Evolutionary conservation across 202 grass and related monocot genomes (phyloP), one percentile per base, ranked within the genome.

Genomic region (Hordeum pubiflorum): DNA sequence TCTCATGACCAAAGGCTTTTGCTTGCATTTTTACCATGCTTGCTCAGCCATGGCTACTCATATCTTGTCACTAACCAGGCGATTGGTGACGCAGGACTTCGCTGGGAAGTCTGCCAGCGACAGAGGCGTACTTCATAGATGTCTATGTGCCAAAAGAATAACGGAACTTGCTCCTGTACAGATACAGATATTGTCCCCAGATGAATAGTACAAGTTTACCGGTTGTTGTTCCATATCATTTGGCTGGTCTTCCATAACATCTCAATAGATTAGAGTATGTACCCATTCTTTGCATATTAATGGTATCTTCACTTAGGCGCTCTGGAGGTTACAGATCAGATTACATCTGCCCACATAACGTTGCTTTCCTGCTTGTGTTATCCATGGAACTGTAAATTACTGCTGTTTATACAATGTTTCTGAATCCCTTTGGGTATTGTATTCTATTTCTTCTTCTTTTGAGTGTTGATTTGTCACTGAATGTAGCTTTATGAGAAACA

Each of bases 161-260:
- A 93, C 79, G 66, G 80, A 93, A 89, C 87, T 85, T 86, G 63
- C 59, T 91, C 80, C 56, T 93, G 90, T 95, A 94, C 90, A 99
- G 86, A 94, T 89, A 91, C 83, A 91, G 66, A 91, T 68, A 87
- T 77, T 78, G 46, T 70, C 38, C 13, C 57, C n/a, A 79, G 87
- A 77, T 81, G 76, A 87, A 84, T 81, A 77, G 54, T 80, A 84
- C 71, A 77, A 50, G 64, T 48, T 85, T 72, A 59, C 72, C 33
- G 59, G 58, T 74, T 79, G 41, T 81, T 81, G 75, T 65, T 77
- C 73, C 43, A 77, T 73, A 75, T 46, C 20, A 75, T 86, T 80
- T 65, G 15, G 21, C 58, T 69, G 21, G n/a, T 73, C 12, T 58
- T 72, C 36, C 44, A 24, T 59, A 77, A 73, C 58, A 81, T 84